These are phyloP conservation scores for Funneliformis caledonium DNA, from an alignment of 371 early-diverging fungal genomes.

Conservation along the genomic window DNA sequence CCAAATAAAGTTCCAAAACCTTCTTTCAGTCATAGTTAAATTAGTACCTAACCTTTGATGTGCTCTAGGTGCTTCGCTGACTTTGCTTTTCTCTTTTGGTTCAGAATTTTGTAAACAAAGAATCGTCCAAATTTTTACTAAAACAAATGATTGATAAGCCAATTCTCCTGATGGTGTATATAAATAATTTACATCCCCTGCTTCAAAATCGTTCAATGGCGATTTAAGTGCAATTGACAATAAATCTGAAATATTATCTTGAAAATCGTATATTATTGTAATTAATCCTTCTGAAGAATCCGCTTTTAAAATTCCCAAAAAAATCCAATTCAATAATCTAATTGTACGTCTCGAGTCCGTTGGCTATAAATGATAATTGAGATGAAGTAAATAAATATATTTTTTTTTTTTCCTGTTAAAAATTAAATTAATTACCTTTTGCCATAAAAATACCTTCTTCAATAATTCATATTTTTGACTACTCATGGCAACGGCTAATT, in stretches of 20 bases:
- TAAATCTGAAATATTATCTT: slow-evolving; percentile 50
- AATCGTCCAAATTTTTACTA: slow-evolving; percentile 52
- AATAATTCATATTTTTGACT: slow-evolving; percentile 45
- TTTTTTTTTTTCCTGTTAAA: neutral
- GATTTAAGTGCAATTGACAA: slow-evolving; percentile 52
- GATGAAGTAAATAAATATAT: neutral
- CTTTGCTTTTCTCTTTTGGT: slow-evolving; percentile 8
- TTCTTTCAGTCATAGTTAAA: slow-evolving; percentile 38
- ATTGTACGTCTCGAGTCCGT: slow-evolving; percentile 53
- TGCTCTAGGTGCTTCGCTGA: neutral
- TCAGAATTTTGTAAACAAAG: slow-evolving; percentile 35
- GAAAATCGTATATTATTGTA: slow-evolving; percentile 47
- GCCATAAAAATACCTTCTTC: slow-evolving; percentile 45
- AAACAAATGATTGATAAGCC: slow-evolving; percentile 49
- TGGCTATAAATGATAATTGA: slow-evolving; percentile 40
- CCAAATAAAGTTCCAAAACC: slow-evolving; percentile 43
- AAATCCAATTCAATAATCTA: slow-evolving; percentile 58
- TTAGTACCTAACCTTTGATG: slow-evolving; percentile 34
- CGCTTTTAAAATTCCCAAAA: slow-evolving; percentile 45
- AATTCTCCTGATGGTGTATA: slow-evolving; percentile 54
- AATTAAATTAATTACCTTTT: slow-evolving; percentile 46
- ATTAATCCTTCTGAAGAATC: slow-evolving; percentile 40
- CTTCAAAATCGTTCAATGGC: slow-evolving; percentile 50
- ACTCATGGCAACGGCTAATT: slow-evolving; percentile 50
- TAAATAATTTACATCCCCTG: slow-evolving; percentile 50